Conservation (phyloP, 768 basidiomycete species). For the Tylopilus subfusipes region DNA sequence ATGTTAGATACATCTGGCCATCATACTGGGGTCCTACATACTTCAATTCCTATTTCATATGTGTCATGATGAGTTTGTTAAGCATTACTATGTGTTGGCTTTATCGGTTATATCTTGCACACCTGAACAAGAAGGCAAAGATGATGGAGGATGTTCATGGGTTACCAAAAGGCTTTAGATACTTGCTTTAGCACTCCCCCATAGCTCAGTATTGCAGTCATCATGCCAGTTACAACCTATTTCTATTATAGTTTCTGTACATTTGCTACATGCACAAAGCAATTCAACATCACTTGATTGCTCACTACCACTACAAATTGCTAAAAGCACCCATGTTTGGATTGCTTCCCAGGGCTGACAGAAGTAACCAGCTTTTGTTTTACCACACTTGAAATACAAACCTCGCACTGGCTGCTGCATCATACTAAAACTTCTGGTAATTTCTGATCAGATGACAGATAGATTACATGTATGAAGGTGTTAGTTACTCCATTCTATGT, state of each 20-base stretch:
- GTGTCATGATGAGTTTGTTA: constrained; percentile 52
- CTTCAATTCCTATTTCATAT: constrained; percentile 67
- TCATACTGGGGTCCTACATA: constrained; percentile 68
- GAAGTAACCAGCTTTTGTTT: not conserved
- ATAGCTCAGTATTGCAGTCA: not conserved
- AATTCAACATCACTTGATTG: too few species aligned
- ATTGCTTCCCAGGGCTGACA: too few species aligned
- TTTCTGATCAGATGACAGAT: not conserved
- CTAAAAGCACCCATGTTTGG: too few species aligned
- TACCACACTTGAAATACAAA: not conserved
- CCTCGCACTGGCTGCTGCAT: not conserved
- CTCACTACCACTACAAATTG: not conserved
- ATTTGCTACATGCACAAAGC: too few species aligned
- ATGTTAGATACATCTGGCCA: constrained; percentile 60
- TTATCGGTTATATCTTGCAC: constrained; percentile 42
- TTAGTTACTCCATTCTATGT: constrained; percentile 9
- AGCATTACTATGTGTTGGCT: constrained; percentile 47
- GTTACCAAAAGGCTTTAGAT: constrained; percentile 39
- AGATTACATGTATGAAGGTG: not conserved
- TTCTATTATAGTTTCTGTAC: too few species aligned
- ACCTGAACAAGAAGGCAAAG: constrained; percentile 39
- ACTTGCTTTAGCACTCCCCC: constrained; percentile 35
- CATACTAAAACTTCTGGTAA: not conserved
- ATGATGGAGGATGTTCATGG: constrained; percentile 35
- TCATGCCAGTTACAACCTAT: too few species aligned